Evolutionary conservation across 176 grass and related monocot genomes (phyloP), one percentile per base, ranked within the genome.

Genomic region (Oryza rufipogon): DNA sequence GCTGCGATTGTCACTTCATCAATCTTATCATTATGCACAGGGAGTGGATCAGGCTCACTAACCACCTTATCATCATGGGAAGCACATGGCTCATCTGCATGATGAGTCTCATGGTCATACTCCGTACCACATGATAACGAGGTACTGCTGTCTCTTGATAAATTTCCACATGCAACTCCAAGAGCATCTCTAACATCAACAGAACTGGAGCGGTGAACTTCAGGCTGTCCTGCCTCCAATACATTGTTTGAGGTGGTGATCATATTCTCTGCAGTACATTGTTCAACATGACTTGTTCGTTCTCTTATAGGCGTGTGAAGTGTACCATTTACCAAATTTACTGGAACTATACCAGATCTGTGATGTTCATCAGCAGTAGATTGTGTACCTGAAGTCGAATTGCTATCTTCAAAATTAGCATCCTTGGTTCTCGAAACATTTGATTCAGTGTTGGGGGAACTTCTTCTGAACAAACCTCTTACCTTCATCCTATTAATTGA

Each of bases 391-490:
- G 85, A 76, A 84, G 32, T 80, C 44, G 25, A 80, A 47, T 66
- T 68, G 5, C 42, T 68, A 70, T 80, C 87, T 70, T 71, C 70
- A 45, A 33, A 80, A 80, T 76, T 76, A 52, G 42, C 64, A 89
- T 61, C 68, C 48, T 52, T 85, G 67, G 63, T 80, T 73, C 49
- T 80, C 70, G 74, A 92, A n/a, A 64, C 88, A 79, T 80, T 90
- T 33, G 89, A 86, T 77, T 89, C 81, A 23, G 71, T 66, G 36
- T 69, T 80, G 78, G 63, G 78, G 33, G 87, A 68, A 60, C 77
- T 87, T 83, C 90, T 86, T 73, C 74, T 77, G 32, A 92, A 80
- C 22, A 91, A 86, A 7, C 87, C 81, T 72, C 92, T 88, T 84
- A 68, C 70, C 25, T 77, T 89, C 64, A 91, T 87, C 46, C 82